A percentile compares a stretch with the other conserved stretches of the same genome.
These are phyloP conservation scores for Cladosporium oxysporum DNA, from an alignment of 2,329 filamentous ascomycete species.

Conservation along the genomic window DNA sequence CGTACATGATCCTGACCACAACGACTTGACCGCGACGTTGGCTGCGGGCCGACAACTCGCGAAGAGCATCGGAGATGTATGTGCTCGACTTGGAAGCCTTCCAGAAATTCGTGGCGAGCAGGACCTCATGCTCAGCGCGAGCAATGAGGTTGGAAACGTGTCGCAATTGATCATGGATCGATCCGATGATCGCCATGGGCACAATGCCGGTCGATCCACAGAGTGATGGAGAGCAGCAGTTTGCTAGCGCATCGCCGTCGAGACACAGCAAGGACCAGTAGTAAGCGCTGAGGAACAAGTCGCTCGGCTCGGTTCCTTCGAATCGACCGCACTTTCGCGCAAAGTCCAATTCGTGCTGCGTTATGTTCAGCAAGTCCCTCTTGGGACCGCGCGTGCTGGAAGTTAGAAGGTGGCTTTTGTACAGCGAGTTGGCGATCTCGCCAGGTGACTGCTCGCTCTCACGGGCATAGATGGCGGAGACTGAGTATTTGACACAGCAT, in stretches of 20 bases:
- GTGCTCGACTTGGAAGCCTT: constrained; percentile 66
- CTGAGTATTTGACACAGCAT: constrained; percentile 27
- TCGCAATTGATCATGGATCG: constrained; percentile 68
- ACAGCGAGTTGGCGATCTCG: constrained; percentile 31
- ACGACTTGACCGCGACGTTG: constrained; percentile 58
- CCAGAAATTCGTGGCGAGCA: constrained; percentile 77
- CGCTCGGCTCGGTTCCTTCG: constrained; percentile 61
- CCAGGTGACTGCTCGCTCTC: constrained; percentile 29
- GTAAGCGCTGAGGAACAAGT: constrained; percentile 69
- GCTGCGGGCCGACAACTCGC: constrained; percentile 67
- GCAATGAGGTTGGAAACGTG: constrained; percentile 78
- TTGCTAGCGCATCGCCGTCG: constrained; percentile 53
- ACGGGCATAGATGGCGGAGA: constrained; percentile 31
- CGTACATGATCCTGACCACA: constrained; percentile 74
- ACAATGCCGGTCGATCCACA: constrained; percentile 64
- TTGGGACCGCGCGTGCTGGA: constrained; percentile 26
- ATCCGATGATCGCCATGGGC: constrained; percentile 69
- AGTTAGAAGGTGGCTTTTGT: constrained; percentile 30
- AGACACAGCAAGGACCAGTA: constrained; percentile 63
- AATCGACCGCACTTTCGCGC: constrained; percentile 67
- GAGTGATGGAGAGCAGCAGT: constrained; percentile 60
- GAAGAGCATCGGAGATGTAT: constrained; percentile 67
- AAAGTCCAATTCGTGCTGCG: constrained; percentile 44
- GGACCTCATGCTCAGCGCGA: constrained; percentile 70
- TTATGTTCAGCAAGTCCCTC: constrained; percentile 17